These are phyloP conservation scores for Fragaria iinumae DNA, from an alignment of 306 rosid genomes.

Conservation along the genomic window DNA sequence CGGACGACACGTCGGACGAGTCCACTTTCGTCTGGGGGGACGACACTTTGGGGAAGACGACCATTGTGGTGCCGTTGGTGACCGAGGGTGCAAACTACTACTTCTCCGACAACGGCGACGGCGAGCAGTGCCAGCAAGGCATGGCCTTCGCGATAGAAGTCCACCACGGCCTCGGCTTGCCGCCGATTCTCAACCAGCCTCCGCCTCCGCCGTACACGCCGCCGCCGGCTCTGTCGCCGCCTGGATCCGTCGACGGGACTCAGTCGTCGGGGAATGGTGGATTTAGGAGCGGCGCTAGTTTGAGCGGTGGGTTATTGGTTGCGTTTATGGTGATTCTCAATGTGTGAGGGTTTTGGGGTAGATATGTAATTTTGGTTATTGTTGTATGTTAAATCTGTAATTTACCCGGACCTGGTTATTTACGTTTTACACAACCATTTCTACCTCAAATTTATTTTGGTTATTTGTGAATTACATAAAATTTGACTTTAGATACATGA, in stretches of 20 bases:
- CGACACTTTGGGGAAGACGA: constrained; percentile 34
- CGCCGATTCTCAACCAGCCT: constrained; percentile 79
- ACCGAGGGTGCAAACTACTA: constrained; percentile 55
- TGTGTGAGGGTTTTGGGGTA: background rate
- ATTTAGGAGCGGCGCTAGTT: constrained; percentile 18
- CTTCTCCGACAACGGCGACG: constrained; percentile 62
- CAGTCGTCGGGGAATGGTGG: constrained; percentile 29
- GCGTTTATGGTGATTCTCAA: constrained; percentile 11
- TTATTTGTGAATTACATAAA: too few species aligned
- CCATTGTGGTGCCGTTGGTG: constrained; percentile 57
- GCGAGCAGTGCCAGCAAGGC: constrained; percentile 67
- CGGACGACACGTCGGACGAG: constrained; percentile 48
- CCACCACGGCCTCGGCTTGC: constrained; percentile 67
- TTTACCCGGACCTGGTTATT: background rate
- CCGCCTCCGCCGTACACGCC: constrained; percentile 79
- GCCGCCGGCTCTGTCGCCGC: constrained; percentile 58
- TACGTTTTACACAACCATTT: background rate
- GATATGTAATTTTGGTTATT: background rate
- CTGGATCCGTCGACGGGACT: constrained; percentile 15
- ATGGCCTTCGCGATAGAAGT: constrained; percentile 68
- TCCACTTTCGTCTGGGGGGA: constrained; percentile 45
- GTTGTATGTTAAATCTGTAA: background rate
- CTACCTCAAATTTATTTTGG: background rate
- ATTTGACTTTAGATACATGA: too few species aligned
- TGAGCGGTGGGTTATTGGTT: constrained; percentile 23